These are phyloP conservation scores for Annulohypoxylon nitens DNA, from an alignment of 495 filamentous ascomycete species.

Conservation along the genomic window DNA sequence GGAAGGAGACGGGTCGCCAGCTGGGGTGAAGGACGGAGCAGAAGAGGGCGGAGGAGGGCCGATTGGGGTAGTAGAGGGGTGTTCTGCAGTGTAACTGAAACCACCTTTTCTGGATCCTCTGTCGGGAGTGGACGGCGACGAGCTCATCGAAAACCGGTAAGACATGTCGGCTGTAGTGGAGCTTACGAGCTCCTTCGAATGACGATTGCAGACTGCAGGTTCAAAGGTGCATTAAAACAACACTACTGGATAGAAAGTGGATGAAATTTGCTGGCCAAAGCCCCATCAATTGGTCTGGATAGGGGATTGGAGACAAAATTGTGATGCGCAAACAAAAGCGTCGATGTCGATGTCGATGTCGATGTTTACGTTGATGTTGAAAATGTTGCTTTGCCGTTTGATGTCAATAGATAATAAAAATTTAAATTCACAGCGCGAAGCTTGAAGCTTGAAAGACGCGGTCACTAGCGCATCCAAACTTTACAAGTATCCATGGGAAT, in stretches of 20 bases:
- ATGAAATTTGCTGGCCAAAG: constrained; percentile 13
- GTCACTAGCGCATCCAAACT: constrained; percentile 37
- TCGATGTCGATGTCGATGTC: neutral
- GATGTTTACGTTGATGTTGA: neutral
- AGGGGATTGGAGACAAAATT: neutral
- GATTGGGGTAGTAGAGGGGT: constrained; percentile 82
- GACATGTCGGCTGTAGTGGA: constrained; percentile 47
- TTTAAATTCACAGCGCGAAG: constrained; percentile 35
- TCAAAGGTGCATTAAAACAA: constrained; percentile 15
- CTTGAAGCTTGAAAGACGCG: constrained; percentile 42
- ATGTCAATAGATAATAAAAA: constrained; percentile 23
- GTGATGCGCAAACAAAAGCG: neutral
- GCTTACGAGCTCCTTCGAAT: constrained; percentile 36
- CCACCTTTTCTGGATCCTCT: constrained; percentile 45
- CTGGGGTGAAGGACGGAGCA: constrained; percentile 78
- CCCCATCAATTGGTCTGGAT: constrained; percentile 3
- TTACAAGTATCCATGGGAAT: constrained; percentile 1
- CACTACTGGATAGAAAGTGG: constrained; percentile 20
- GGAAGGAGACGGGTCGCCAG: constrained; percentile 73
- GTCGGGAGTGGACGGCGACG: constrained; percentile 56
- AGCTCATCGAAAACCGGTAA: constrained; percentile 51
- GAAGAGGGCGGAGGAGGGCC: constrained; percentile 76
- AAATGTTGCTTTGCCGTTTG: neutral
- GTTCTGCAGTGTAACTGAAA: constrained; percentile 48
- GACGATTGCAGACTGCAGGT: constrained; percentile 47